A percentile compares a stretch with the other conserved stretches of the same genome.
Conservation (phyloP, 2,329 filamentous ascomycete species). For the Stachybotrys elegans region DNA sequence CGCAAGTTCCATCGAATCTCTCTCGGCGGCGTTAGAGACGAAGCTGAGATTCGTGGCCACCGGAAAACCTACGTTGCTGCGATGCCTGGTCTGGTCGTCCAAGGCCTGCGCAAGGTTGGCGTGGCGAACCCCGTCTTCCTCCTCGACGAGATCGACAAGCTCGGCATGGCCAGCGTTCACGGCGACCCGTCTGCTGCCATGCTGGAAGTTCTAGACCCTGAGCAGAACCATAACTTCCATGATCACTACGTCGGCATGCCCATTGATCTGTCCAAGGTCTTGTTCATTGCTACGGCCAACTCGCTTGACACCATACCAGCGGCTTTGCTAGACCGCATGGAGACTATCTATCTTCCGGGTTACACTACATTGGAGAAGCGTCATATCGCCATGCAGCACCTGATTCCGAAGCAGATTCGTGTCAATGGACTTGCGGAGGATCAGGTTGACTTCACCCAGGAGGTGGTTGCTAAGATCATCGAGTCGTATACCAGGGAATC, state of each 20-base stretch:
- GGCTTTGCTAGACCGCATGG: constrained; percentile 94
- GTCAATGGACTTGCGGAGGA: constrained; percentile 77
- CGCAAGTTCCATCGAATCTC: constrained; percentile 97
- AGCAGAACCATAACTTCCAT: constrained; percentile 91
- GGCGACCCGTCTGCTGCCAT: constrained; percentile 95
- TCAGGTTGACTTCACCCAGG: constrained; percentile 71
- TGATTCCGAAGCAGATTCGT: constrained; percentile 93
- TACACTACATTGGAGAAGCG: constrained; percentile 97
- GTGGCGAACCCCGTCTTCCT: constrained; percentile 94
- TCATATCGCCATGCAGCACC: constrained; percentile 85
- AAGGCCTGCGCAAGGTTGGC: constrained; percentile 89
- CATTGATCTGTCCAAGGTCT: constrained; percentile 89
- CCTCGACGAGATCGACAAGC: constrained; percentile 96
- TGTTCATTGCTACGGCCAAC: constrained; percentile 97
- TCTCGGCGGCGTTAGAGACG: constrained; percentile 89
- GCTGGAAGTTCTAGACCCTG: constrained; percentile 95
- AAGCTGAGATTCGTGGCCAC: constrained; percentile 94
- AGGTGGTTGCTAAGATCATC: constrained; percentile 91
- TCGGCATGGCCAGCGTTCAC: constrained; percentile 85
- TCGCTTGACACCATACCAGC: constrained; percentile 89
- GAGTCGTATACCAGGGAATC: constrained; percentile 95
- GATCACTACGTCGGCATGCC: constrained; percentile 97
- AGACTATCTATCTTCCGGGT: constrained; percentile 86
- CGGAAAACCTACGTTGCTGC: constrained; percentile 94
- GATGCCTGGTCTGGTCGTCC: constrained; percentile 96